Evolutionary conservation across 1,139 yeast genomes (phyloP).

Genomic region (Scheffersomyces cryptocercus): DNA sequence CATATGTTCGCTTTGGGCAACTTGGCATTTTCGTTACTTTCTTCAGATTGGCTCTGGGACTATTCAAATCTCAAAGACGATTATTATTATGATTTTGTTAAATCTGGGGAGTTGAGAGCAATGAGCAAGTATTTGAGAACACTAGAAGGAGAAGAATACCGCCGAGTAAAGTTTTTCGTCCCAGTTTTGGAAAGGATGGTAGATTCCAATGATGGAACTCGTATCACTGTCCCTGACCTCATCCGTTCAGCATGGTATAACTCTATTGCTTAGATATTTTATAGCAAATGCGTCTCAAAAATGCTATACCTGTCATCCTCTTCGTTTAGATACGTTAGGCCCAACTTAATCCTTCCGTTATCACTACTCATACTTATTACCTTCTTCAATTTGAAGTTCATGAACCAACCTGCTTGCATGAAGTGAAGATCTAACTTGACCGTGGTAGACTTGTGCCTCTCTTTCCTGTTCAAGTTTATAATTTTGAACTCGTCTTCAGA

Average conservation of each 20-base stretch:
- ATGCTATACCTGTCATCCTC: background rate
- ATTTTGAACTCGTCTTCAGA: conserved; percentile 7
- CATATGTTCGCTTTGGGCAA: conserved; percentile 10
- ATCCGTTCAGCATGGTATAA: background rate
- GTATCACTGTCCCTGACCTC: background rate
- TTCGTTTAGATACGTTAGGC: background rate
- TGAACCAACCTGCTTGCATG: conserved; percentile 1
- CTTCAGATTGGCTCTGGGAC: conserved; percentile 7
- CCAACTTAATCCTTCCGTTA: background rate
- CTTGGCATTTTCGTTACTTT: conserved; percentile 6
- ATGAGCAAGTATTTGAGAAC: background rate
- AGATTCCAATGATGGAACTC: background rate
- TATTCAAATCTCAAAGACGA: conserved; percentile 2
- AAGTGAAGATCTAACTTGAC: background rate
- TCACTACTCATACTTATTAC: background rate
- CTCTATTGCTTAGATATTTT: background rate
- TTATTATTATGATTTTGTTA: background rate
- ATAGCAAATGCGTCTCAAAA: background rate
- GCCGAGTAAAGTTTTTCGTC: background rate
- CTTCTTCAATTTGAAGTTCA: background rate
- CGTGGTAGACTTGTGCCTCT: background rate
- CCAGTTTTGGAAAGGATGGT: background rate
- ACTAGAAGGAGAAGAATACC: background rate
- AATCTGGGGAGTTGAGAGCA: background rate
- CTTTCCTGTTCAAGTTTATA: conserved; percentile 3